These are phyloP conservation scores for Dipodascus geniculatus DNA, from an alignment of 805 yeast genomes.

Conservation along the genomic window DNA sequence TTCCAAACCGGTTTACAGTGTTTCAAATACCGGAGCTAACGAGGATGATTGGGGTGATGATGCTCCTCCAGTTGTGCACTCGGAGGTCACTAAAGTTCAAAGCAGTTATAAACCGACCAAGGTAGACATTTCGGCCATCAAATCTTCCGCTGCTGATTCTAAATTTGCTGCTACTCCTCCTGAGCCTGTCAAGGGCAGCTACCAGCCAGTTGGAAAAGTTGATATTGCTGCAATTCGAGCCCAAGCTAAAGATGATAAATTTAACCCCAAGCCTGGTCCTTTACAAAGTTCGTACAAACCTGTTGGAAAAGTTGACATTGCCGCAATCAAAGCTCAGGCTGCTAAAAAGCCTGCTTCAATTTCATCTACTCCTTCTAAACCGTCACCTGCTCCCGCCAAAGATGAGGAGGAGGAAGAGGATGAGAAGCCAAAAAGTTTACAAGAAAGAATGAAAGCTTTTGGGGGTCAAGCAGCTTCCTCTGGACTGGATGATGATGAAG, in stretches of 20 bases:
- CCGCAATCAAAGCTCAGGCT: constrained; percentile 31
- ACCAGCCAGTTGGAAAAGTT: constrained; percentile 26
- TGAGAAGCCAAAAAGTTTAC: constrained; percentile 5
- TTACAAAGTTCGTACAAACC: constrained; percentile 44
- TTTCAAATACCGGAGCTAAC: constrained; percentile 25
- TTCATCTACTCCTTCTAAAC: constrained; percentile 6
- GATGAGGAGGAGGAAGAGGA: constrained; percentile 4
- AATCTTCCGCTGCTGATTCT: constrained; percentile 16
- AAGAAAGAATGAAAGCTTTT: constrained; percentile 6
- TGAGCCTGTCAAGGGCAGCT: constrained; percentile 17
- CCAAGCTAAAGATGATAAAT: constrained; percentile 18
- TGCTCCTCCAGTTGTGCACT: constrained; percentile 26
- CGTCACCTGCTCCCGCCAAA: constrained; percentile 8
- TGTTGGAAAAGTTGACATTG: constrained; percentile 46
- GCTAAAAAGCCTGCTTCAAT: constrained; percentile 7
- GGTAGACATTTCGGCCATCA: constrained; percentile 44
- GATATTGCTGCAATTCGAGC: constrained; percentile 24
- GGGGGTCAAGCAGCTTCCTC: constrained; percentile 4
- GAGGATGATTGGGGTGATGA: constrained; percentile 71
- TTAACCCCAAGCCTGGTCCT: constrained; percentile 24
- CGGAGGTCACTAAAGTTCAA: constrained; percentile 32
- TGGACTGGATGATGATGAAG: constrained; percentile 12
- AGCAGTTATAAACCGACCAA: constrained; percentile 58
- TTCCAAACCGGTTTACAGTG: constrained; percentile 25
- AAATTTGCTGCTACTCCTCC: constrained; percentile 19